phyloP scores from a whole-genome alignment of 768 basidiomycete species.

The Pilatotrama ljubarskyi region DNA sequence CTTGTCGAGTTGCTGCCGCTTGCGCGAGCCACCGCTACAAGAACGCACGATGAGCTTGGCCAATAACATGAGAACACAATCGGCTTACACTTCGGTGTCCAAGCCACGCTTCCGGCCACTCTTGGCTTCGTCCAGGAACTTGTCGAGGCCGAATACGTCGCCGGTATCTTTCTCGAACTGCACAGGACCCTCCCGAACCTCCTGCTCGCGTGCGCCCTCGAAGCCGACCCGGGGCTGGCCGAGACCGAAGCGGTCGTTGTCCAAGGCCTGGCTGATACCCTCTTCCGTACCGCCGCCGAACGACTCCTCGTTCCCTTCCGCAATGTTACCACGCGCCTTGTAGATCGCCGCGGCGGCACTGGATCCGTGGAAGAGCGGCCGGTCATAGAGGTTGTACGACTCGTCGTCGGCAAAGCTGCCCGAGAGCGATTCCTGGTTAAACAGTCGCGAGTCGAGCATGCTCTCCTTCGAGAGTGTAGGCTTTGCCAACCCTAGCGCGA shows the following conservation, averaged over 20 bases:
- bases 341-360: constrained; percentile 99
- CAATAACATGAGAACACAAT: background rate
- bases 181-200: constrained; percentile 89
- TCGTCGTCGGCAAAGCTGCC: constrained; percentile 88
- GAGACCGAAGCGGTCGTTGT: constrained; percentile 91
- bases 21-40: constrained; percentile 57
- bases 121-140: constrained; percentile 97
- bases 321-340: constrained; percentile 87
- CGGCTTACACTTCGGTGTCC: constrained; percentile 69
- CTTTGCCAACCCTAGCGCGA: constrained; percentile 96
- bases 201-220: constrained; percentile 86
- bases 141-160: constrained; percentile 96
- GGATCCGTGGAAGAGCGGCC: constrained; percentile 93
- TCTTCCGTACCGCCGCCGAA: constrained; percentile 96
- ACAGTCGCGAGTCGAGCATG: constrained; percentile 95
- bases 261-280: constrained; percentile 86
- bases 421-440: constrained; percentile 91
- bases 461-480: constrained; percentile 95
- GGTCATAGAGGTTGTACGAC: constrained; percentile 92
- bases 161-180: constrained; percentile 97
- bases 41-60: background rate
- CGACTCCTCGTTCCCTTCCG: constrained; percentile 84
- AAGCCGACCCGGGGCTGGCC: constrained; percentile 86
- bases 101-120: constrained; percentile 89
- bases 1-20: constrained; percentile 67